Evolutionary conservation across 306 rosid genomes (phyloP), one percentile per base, ranked within the genome.

Genomic region (Corylus avellana): DNA sequence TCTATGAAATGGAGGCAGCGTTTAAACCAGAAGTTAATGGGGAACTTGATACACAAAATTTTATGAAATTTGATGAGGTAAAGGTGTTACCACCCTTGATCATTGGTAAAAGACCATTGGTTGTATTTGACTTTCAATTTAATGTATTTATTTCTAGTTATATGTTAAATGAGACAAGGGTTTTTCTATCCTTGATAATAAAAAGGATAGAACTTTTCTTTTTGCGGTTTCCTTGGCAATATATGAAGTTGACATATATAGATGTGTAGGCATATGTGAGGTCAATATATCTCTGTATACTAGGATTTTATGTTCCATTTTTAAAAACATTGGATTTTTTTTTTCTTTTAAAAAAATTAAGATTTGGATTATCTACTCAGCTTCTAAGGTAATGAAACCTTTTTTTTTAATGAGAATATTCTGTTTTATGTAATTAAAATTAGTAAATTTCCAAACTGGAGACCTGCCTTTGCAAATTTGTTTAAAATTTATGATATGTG

Each of bases 21-120:
- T 94, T 92, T 87, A 94, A 92, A 85, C 98, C 98, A 29, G 92
- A 90, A 77, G 97, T 94, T 87, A 72, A 72, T 53, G 94, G 91
- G 56, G 97, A 91, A 64, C 98, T 94, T 42, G 98, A 94, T 89
- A 94, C 97, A n/a, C 98, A 94, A 63, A 94, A 92, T 83, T 94
- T 94, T 82, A 91, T 92, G 97, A 90, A 92, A 82, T 91, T 91
- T 74, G 94, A 92, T 67, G 98, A 92, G 94, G 98, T 90, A 49
- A 76, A 76, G 63, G n/a, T 76, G 32, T 77, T 59, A 47, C 46
- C 29, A 54, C 22, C 9, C 67, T 77, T 79, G 63, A 54, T 81
- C 3, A 49, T 83, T 29, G 51, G 56, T 32, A 32, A 75, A 22
- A 4, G 74, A 32, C 46, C 72, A 42, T 50, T 70, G 20, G 72